Evolutionary conservation across 1,284 basidiomycete species (phyloP).

Genomic region (Pseudozyma sp.): DNA sequence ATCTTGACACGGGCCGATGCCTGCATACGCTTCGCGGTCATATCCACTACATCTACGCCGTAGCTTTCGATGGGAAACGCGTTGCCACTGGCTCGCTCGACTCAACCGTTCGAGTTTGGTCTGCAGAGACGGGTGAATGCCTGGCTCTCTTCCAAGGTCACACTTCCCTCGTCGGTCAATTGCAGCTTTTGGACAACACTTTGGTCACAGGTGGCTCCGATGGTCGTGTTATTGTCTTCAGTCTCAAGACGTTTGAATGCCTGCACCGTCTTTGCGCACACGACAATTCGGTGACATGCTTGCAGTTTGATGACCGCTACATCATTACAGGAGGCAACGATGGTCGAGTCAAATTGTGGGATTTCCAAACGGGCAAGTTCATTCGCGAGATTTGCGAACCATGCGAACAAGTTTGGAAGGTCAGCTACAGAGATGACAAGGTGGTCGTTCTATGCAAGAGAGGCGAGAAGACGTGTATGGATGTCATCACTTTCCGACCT

Average conservation of each 20-base stretch:
- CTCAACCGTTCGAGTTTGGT: constrained; percentile 67
- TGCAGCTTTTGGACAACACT: constrained; percentile 80
- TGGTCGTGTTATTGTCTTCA: constrained; percentile 91
- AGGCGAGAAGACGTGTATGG: constrained; percentile 86
- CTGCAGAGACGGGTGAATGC: constrained; percentile 78
- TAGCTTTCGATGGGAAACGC: constrained; percentile 88
- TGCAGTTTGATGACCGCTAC: constrained; percentile 81
- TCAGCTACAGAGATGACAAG: constrained; percentile 80
- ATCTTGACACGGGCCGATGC: constrained; percentile 74
- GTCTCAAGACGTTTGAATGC: constrained; percentile 75
- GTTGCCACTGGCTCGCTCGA: constrained; percentile 85
- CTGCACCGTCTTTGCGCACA: constrained; percentile 73
- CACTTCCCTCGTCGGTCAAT: constrained; percentile 91
- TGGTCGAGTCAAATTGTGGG: constrained; percentile 88
- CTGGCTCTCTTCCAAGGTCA: constrained; percentile 90
- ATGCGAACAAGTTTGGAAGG: constrained; percentile 86
- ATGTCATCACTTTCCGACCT: constrained; percentile 74
- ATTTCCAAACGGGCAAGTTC: constrained; percentile 65
- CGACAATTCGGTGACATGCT: constrained; percentile 88
- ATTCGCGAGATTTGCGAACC: constrained; percentile 64
- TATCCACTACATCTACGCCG: constrained; percentile 89
- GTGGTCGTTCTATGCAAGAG: constrained; percentile 86
- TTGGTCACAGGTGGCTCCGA: constrained; percentile 93
- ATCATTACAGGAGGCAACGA: constrained; percentile 81
- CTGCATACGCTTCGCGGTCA: constrained; percentile 88